Percentiles rank a stretch among this genome's conserved stretches.
Evolutionary conservation across 208 protist genomes (phyloP).

Genomic region (Wallacemonas sp.): DNA sequence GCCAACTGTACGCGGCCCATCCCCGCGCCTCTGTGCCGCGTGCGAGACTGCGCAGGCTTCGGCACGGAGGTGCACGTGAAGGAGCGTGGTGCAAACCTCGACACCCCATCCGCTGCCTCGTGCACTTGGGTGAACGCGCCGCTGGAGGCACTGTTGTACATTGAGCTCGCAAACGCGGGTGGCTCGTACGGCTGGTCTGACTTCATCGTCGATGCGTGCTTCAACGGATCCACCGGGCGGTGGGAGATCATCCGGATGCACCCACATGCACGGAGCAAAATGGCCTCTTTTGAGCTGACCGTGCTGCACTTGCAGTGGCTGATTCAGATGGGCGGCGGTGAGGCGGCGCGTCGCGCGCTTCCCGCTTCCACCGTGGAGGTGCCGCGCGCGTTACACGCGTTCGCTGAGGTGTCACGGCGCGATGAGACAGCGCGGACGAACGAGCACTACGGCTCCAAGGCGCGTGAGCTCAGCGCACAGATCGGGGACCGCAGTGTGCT

Average conservation of each 20-base stretch:
- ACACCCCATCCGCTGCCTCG: no score
- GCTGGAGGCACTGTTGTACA: slow-evolving; percentile 60
- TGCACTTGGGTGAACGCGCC: slow-evolving; percentile 7
- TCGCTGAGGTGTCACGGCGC: background rate
- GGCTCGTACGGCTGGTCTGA: slow-evolving; percentile 85
- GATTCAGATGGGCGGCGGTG: slow-evolving; percentile 27
- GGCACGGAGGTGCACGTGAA: slow-evolving; percentile 12
- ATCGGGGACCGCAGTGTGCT: slow-evolving; percentile 39
- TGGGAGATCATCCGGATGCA: slow-evolving; percentile 66
- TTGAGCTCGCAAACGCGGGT: slow-evolving; percentile 76
- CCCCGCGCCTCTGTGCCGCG: slow-evolving; percentile 60
- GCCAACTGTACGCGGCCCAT: slow-evolving; percentile 37
- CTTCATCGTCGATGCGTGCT: slow-evolving; percentile 70
- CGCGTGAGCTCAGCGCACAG: slow-evolving; percentile 36
- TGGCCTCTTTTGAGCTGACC: slow-evolving; percentile 62
- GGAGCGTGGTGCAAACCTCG: background rate
- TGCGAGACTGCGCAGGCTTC: slow-evolving; percentile 63
- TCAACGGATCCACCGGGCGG: slow-evolving; percentile 47
- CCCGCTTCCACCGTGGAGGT: slow-evolving; percentile 16
- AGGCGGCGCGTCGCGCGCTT: slow-evolving; percentile 14
- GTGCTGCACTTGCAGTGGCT: slow-evolving; percentile 62
- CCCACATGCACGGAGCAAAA: slow-evolving; percentile 55
- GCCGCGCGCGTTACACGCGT: slow-evolving; percentile 13
- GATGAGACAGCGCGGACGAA: slow-evolving; percentile 43
- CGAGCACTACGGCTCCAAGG: slow-evolving; percentile 60